Percentiles rank a stretch among this genome's conserved stretches.
Conservation (phyloP, 2,329 filamentous ascomycete species). For the Aspergillus glaucus region DNA sequence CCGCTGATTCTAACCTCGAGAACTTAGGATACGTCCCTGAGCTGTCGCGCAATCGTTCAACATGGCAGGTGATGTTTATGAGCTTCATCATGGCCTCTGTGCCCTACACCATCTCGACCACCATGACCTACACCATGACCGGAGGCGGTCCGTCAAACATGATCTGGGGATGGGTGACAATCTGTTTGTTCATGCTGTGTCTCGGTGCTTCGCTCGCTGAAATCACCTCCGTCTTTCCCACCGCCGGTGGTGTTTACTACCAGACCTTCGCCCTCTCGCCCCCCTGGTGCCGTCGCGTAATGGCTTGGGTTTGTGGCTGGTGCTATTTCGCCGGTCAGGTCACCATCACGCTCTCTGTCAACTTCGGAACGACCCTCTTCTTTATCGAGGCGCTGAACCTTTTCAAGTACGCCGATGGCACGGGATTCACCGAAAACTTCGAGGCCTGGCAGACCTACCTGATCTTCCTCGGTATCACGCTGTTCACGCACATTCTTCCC, state of each 20-base stretch:
- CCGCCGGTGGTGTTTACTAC: slow-evolving; percentile 64
- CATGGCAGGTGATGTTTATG: slow-evolving; percentile 18
- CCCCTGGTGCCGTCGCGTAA: slow-evolving; percentile 56
- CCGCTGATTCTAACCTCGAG: slow-evolving; percentile 13
- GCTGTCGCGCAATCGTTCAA: slow-evolving; percentile 16
- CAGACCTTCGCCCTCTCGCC: slow-evolving; percentile 61
- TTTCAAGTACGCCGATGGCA: slow-evolving; percentile 43
- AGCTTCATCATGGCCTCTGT: slow-evolving; percentile 66
- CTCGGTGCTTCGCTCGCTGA: slow-evolving; percentile 62
- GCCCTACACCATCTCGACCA: slow-evolving; percentile 67
- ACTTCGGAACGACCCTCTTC: slow-evolving; percentile 61
- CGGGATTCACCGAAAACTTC: slow-evolving; percentile 50
- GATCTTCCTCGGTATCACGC: slow-evolving; percentile 63
- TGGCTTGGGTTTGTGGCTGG: slow-evolving; percentile 65
- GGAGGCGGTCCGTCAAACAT: slow-evolving; percentile 65
- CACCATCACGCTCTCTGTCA: slow-evolving; percentile 67
- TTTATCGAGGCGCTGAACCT: slow-evolving; percentile 51
- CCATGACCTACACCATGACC: slow-evolving; percentile 62
- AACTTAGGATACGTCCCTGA: slow-evolving; percentile 15
- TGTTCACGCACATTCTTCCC: slow-evolving; percentile 49
- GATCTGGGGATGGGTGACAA: slow-evolving; percentile 62
- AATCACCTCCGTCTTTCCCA: slow-evolving; percentile 62
- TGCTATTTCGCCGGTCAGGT: slow-evolving; percentile 72
- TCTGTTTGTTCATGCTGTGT: slow-evolving; percentile 55
- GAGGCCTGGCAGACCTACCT: slow-evolving; percentile 60